A percentile compares a stretch with the other conserved stretches of the same genome.
Conservation (phyloP, 495 filamentous ascomycete species). For the Halenospora varia region DNA sequence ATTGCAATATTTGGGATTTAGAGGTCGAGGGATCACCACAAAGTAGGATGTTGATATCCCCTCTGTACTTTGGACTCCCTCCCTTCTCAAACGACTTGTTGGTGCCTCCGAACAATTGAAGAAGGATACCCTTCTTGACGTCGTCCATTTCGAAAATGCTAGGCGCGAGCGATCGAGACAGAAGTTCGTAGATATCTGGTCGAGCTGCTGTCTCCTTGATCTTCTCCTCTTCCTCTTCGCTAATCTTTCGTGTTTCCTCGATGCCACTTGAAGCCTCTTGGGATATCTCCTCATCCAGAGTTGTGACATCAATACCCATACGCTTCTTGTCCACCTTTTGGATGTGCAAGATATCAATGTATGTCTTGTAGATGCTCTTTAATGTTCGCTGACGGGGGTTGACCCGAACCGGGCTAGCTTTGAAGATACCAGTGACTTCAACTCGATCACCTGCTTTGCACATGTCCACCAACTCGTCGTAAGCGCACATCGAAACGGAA, state of each 20-base stretch:
- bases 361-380: slow-evolving; percentile 96
- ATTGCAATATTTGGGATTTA: slow-evolving; percentile 90
- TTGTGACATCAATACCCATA: slow-evolving; percentile 86
- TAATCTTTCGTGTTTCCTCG: slow-evolving; percentile 77
- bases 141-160: slow-evolving; percentile 98
- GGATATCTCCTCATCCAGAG: slow-evolving; percentile 78
- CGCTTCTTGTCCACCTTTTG: slow-evolving; percentile 95
- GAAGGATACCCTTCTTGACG: slow-evolving; percentile 95
- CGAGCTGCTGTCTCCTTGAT: slow-evolving; percentile 79
- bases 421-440: slow-evolving; percentile 95
- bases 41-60: slow-evolving; percentile 94
- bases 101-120: slow-evolving; percentile 96
- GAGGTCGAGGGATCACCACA: slow-evolving; percentile 96
- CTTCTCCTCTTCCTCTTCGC: slow-evolving; percentile 86
- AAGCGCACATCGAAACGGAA: slow-evolving; percentile 93
- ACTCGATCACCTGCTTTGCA: slow-evolving; percentile 97
- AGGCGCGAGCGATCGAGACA: slow-evolving; percentile 87
- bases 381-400: slow-evolving; percentile 89
- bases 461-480: slow-evolving; percentile 94
- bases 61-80: slow-evolving; percentile 89
- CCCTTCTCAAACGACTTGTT: slow-evolving; percentile 98
- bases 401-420: slow-evolving; percentile 89
- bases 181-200: slow-evolving; percentile 88
- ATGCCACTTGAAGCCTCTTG: slow-evolving; percentile 70
- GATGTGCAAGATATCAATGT: slow-evolving; percentile 90